These are phyloP conservation scores for Ceriops decandra DNA, from an alignment of 345 rosid genomes.

Conservation along the genomic window DNA sequence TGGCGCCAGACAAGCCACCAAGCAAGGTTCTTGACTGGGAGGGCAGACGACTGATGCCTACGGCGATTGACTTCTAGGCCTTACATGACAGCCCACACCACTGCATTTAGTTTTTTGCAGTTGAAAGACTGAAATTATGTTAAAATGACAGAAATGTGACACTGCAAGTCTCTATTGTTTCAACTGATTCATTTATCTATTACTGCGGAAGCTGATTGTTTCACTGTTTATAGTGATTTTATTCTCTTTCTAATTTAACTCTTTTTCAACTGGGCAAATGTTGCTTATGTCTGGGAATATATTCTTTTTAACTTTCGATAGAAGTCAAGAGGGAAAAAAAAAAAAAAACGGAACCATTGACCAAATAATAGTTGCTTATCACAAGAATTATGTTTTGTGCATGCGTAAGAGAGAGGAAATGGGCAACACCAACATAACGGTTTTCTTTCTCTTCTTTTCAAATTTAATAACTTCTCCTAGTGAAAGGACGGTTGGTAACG, in stretches of 20 bases:
- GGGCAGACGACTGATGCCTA: too few relatives aligned
- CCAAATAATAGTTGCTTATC: constrained; percentile 12
- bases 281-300: neutral
- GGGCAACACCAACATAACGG: constrained; percentile 15
- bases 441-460: constrained; percentile 2
- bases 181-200: too few relatives aligned
- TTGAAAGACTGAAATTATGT: too few relatives aligned
- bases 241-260: neutral
- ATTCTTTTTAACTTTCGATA: neutral
- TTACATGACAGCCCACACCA: too few relatives aligned
- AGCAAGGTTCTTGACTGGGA: too few relatives aligned
- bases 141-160: too few relatives aligned
- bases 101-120: too few relatives aligned
- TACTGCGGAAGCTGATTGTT: too few relatives aligned
- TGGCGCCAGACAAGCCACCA: too few relatives aligned
- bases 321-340: neutral
- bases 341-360: neutral
- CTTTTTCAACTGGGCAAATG: neutral
- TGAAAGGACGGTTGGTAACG: constrained; percentile 31
- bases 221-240: too few relatives aligned
- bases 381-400: constrained; percentile 29
- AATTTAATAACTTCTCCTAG: neutral
- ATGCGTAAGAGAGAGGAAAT: constrained; percentile 16
- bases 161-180: too few relatives aligned
- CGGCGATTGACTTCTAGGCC: too few relatives aligned